Percentiles rank a stretch among this genome's conserved stretches.
Conservation (phyloP, 805 yeast species). For the Wickerhamomyces tratensis region DNA sequence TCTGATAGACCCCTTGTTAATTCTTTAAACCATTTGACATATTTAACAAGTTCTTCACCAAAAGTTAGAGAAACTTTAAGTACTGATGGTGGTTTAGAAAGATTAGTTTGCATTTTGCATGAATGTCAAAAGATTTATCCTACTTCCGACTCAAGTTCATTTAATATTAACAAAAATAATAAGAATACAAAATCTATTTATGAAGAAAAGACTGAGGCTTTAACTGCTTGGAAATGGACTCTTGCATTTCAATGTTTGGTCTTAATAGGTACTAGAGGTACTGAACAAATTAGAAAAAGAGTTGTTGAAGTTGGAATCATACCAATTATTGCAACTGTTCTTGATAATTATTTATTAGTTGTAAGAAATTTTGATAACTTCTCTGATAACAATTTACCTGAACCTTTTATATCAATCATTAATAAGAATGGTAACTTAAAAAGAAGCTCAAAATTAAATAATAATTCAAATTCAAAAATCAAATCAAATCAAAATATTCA, state of each 20-base stretch:
- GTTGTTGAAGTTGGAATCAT: slow-evolving; percentile 89
- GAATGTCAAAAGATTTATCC: slow-evolving; percentile 39
- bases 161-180: too few relatives aligned
- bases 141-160: too few relatives aligned
- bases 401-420: slow-evolving; percentile 9
- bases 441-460: neutral
- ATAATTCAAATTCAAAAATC: neutral
- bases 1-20: slow-evolving; percentile 85
- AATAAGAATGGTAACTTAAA: neutral
- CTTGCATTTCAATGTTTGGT: slow-evolving; percentile 89
- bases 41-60: slow-evolving; percentile 74
- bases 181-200: slow-evolving; percentile 16
- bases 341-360: slow-evolving; percentile 67
- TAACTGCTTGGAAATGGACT: slow-evolving; percentile 97
- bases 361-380: slow-evolving; percentile 24
- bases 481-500: neutral
- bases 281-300: slow-evolving; percentile 74
- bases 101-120: slow-evolving; percentile 76
- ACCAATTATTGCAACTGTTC: slow-evolving; percentile 83
- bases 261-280: slow-evolving; percentile 86
- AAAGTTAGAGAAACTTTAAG: slow-evolving; percentile 87
- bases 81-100: slow-evolving; percentile 84
- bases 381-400: slow-evolving; percentile 6
- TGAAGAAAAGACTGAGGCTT: slow-evolving; percentile 28
- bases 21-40: slow-evolving; percentile 83